Conservation (phyloP, 1,139 yeast genomes). For the Suhomyces wounanorum region DNA sequence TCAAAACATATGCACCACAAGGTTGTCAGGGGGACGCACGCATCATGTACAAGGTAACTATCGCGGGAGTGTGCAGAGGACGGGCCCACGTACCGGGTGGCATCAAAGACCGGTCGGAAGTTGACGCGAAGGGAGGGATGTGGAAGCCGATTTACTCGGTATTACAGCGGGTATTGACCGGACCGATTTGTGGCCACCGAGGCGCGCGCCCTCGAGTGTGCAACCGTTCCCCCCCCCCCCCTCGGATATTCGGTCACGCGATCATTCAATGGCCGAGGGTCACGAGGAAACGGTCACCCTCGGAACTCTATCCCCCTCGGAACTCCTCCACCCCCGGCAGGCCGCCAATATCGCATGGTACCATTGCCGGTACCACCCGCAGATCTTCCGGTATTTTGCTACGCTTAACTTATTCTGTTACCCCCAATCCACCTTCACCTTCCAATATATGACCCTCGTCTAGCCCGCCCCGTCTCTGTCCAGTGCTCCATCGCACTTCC, state of each 20-base stretch:
- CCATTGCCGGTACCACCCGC: background rate
- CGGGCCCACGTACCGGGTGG: background rate
- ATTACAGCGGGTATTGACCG: background rate
- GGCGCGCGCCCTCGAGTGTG: too few relatives aligned
- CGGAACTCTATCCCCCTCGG: too few relatives aligned
- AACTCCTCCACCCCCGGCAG: too few relatives aligned
- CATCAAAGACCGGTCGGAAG: background rate
- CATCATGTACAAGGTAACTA: background rate
- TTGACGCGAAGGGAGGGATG: background rate
- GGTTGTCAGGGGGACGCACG: background rate
- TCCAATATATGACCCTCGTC: background rate
- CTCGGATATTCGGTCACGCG: too few relatives aligned
- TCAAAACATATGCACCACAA: background rate
- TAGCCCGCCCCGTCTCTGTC: background rate
- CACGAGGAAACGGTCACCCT: too few relatives aligned
- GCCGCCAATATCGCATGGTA: too few relatives aligned
- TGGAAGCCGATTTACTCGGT: background rate
- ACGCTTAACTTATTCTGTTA: background rate
- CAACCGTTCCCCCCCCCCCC: too few relatives aligned
- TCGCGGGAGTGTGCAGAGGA: background rate
- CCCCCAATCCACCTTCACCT: background rate
- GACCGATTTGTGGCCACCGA: background rate
- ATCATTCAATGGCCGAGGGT: too few relatives aligned
- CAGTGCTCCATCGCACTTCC: background rate
- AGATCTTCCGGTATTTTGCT: background rate